Percentiles rank a stretch among this genome's conserved stretches.
Evolutionary conservation across 768 basidiomycete species (phyloP).

Genomic region (Cyclocybe cylindracea): DNA sequence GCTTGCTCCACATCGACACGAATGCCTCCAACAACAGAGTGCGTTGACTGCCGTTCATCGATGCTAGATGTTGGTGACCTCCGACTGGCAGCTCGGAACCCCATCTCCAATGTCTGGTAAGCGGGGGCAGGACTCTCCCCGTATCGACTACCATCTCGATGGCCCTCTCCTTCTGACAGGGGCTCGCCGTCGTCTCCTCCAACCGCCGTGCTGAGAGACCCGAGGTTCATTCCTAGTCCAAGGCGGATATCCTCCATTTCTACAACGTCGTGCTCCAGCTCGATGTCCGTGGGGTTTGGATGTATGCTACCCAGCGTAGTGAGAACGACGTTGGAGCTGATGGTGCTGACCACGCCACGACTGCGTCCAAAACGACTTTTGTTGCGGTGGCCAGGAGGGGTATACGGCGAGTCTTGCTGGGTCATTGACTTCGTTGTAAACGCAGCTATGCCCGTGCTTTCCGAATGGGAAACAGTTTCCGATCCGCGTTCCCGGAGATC

Average conservation of each 20-base stretch:
- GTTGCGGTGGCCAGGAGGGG: slow-evolving; percentile 47
- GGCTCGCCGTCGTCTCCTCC: slow-evolving; percentile 56
- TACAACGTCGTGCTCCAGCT: slow-evolving; percentile 51
- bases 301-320: slow-evolving; percentile 65
- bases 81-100: slow-evolving; percentile 29
- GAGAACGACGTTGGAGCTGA: slow-evolving; percentile 62
- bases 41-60: slow-evolving; percentile 16
- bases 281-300: slow-evolving; percentile 48
- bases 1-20: slow-evolving; percentile 65
- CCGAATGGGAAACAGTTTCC: slow-evolving; percentile 74
- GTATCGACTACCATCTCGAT: slow-evolving; percentile 34
- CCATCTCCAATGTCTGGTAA: slow-evolving; percentile 52
- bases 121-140: slow-evolving; percentile 55
- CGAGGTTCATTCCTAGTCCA: slow-evolving; percentile 54
- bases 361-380: slow-evolving; percentile 41
- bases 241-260: slow-evolving; percentile 62
- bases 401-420: slow-evolving; percentile 56
- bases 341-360: slow-evolving; percentile 50
- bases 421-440: slow-evolving; percentile 66
- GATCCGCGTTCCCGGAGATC: slow-evolving; percentile 83
- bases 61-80: slow-evolving; percentile 19
- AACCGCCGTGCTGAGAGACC: slow-evolving; percentile 48
- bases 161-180: slow-evolving; percentile 42
- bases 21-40: slow-evolving; percentile 43
- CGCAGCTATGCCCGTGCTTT: slow-evolving; percentile 66